These are phyloP conservation scores for Leishmania major DNA, from an alignment of 208 protist genomes.

Conservation along the genomic window DNA sequence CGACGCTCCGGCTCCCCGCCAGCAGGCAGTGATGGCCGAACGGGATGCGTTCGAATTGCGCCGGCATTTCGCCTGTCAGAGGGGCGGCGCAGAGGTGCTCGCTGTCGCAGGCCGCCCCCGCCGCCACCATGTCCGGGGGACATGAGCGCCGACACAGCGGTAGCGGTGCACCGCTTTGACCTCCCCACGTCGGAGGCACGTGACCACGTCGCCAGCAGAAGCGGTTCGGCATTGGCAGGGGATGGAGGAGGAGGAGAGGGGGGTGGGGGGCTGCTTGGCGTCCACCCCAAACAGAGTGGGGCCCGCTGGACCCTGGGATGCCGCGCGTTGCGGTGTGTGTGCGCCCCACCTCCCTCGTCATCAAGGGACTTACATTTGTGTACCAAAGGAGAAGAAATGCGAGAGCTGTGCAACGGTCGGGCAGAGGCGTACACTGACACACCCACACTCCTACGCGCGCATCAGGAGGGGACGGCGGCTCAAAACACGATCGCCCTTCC, in stretches of 20 bases:
- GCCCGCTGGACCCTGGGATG: neutral
- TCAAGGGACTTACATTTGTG: neutral
- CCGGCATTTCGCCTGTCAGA: neutral
- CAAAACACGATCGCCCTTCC: neutral
- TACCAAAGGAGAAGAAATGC: neutral
- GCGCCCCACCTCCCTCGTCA: neutral
- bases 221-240: neutral
- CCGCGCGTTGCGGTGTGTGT: neutral
- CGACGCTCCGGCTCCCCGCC: no score
- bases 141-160: neutral
- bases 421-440: neutral
- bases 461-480: neutral
- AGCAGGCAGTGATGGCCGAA: neutral
- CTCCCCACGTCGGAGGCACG: neutral
- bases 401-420: neutral
- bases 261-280: neutral
- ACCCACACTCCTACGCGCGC: neutral
- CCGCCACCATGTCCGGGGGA: neutral
- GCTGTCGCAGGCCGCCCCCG: neutral
- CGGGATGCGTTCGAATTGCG: neutral
- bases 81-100: neutral
- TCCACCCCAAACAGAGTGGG: neutral
- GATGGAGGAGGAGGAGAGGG: neutral
- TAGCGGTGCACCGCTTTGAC: neutral
- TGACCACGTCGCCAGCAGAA: neutral